phyloP scores from a whole-genome alignment of 345 rosid species.

The rapeseed (Brassica napus) region DNA sequence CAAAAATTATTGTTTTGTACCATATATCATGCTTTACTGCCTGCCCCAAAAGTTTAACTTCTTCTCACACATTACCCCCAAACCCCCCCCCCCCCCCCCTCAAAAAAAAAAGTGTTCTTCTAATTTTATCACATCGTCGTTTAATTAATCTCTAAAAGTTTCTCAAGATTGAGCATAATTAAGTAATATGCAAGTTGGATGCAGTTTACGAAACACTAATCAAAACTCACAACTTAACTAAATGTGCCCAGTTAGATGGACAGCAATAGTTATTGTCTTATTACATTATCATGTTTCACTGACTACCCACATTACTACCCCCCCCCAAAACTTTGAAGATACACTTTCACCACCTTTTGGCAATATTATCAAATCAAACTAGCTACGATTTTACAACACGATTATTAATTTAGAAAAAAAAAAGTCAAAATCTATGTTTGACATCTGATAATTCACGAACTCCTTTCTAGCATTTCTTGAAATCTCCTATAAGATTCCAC shows the following conservation, averaged over 20 bases:
- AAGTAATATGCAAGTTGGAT: background rate
- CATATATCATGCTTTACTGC: conserved; percentile 20
- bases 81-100: background rate
- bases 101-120: background rate
- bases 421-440: conserved; percentile 26
- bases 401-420: background rate
- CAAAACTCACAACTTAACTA: conserved; percentile 25
- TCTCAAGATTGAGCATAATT: too few species aligned
- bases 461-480: conserved; percentile 90
- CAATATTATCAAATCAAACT: conserved; percentile 16
- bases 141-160: too few species aligned
- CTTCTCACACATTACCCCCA: conserved; percentile 17
- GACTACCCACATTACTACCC: conserved; percentile 21
- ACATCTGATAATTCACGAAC: conserved; percentile 54
- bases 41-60: conserved; percentile 20
- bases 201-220: conserved; percentile 28
- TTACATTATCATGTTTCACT: conserved; percentile 24
- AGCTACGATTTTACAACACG: conserved; percentile 35
- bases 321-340: conserved; percentile 26
- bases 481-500: conserved; percentile 90
- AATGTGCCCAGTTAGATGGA: conserved; percentile 20
- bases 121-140: too few species aligned
- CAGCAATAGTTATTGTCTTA: conserved; percentile 2
- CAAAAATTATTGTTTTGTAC: background rate
- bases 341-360: conserved; percentile 26